Percentiles rank a stretch among this genome's conserved stretches.
Evolutionary conservation across 768 basidiomycete species (phyloP).

Genomic region (Russula virescens): DNA sequence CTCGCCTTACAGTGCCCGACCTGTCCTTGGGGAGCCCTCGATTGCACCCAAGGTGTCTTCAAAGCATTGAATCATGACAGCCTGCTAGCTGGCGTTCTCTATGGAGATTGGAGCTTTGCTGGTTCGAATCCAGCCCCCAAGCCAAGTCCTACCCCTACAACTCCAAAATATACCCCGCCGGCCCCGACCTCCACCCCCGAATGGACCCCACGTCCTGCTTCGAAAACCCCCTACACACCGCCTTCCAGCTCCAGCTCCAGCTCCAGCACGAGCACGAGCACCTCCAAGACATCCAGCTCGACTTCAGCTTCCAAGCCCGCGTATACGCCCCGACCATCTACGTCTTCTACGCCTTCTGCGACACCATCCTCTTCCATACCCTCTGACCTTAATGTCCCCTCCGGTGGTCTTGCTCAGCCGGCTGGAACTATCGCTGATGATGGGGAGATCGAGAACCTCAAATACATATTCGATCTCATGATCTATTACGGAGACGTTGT

Average conservation of each 20-base stretch:
- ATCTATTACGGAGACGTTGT: too few relatives aligned
- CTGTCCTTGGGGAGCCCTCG: conserved; percentile 40
- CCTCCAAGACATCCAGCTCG: neutral
- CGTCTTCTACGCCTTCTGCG: neutral
- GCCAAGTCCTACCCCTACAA: too few relatives aligned
- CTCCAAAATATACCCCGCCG: too few relatives aligned
- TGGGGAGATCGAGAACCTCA: too few relatives aligned
- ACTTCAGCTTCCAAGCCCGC: neutral
- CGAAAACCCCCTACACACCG: too few relatives aligned
- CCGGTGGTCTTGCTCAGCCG: conserved; percentile 1
- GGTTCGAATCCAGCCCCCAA: neutral
- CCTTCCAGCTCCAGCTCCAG: too few relatives aligned
- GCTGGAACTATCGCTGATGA: neutral
- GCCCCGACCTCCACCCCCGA: too few relatives aligned
- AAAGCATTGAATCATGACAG: conserved; percentile 32
- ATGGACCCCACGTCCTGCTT: too few relatives aligned
- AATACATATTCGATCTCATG: too few relatives aligned
- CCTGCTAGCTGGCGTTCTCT: conserved; percentile 32
- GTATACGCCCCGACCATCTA: neutral
- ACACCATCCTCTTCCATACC: neutral
- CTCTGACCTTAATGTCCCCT: too few relatives aligned
- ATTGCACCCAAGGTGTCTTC: conserved; percentile 45
- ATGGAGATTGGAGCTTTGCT: conserved; percentile 40
- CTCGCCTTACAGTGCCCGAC: conserved; percentile 33
- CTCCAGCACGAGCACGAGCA: too few relatives aligned